Base-by-base conservation (phyloP, 306 rosid species). In the Malus asiatica region DNA sequence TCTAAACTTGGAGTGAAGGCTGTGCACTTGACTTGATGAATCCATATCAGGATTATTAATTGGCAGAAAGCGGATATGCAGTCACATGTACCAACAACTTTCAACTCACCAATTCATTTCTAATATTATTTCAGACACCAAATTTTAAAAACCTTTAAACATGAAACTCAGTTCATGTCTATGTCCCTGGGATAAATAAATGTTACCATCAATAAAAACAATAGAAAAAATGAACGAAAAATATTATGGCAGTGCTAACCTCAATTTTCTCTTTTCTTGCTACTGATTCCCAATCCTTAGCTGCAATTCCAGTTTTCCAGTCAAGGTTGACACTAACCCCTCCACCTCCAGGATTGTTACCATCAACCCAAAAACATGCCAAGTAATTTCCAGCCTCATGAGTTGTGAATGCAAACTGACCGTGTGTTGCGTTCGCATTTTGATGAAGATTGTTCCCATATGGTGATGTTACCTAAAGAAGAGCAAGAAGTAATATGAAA, bases 231-330 rank as follows among this genome's bases (percentile, higher is more conserved):
- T 25, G 10, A 46, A 70, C 2, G 20, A 61, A 8, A 29, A 9
- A 22, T 1, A 10, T 11, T 19, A 9, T 11, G 42, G 22, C 38
- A 20, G 70, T 20, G 48, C 78, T 82, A 10, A 92, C 99, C 92
- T 90, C 97, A 71, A 95, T 85, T 89, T 92, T 95, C 84, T 95
- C 97, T 76, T 89, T 95, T 83, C 82, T 95, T 42, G 99, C 99
- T 59, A 95, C 97, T 11, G 99, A 81, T 69, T 92, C 99, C 99
- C 99, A 95, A 82, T 95, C 99, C 87, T 89, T 95, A n/a, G 99
- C 93, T 27, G 96, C 97, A 81, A 95, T 84, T 67, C 99, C 99
- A 18, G 90, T 92, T 90, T 80, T 95, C 99, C 99, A 95, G 75
- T 95, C 99, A 81, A 95, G 86, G 84, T 90, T 92, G 67, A 95